Base-by-base conservation (phyloP, 2,329 filamentous ascomycete species). In the Coleophoma cylindrospora region DNA sequence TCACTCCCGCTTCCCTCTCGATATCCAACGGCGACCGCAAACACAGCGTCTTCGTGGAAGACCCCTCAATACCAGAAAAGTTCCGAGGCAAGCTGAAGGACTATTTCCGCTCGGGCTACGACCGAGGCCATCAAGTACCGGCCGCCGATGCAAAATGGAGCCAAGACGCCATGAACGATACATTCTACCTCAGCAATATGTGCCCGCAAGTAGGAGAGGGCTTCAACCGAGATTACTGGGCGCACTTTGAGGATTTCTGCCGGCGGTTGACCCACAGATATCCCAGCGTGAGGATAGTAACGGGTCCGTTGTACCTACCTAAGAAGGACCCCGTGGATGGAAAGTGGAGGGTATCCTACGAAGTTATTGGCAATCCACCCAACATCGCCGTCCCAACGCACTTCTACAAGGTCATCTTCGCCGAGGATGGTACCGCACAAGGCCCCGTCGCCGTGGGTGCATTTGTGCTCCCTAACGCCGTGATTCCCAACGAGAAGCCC, bases 201-300 rank as follows among this genome's bases (percentile, higher is more conserved):
- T 96, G 91, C 66, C 94, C 94, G 33, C 94, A 99, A 73, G 94
- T 99, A 32, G 94, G 94, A 58, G 90, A 96, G 66, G 94, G 94
- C 52, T 99, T 99, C 78, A 99, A 99, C 74, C 81, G 94, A 47
- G 94, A 99, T 73, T 99, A 99, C 80, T 99, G 94, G 94, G 88
- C 94, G 36, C 94, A 99, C 69, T 91, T 99, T 59, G 94, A 99
- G 73, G 92, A 96, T 65, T 99, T 97, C 65, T 96, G 92, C 72
- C 82, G 94, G 10, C 77, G 90, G 15, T 75, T 99, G 57, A 92
- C 91, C 1, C 72, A 75, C 43, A 79, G 75, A 48, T 99, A 96
- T 66, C 91, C 92, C 1, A 87, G 81, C 40, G 92, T 99, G 22
- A 80, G 94, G 54, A 86, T 97, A 59, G 89, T 96, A 50, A 99